Conservation (phyloP, 306 rosid species). For the Trichosanthes cucumerina region DNA sequence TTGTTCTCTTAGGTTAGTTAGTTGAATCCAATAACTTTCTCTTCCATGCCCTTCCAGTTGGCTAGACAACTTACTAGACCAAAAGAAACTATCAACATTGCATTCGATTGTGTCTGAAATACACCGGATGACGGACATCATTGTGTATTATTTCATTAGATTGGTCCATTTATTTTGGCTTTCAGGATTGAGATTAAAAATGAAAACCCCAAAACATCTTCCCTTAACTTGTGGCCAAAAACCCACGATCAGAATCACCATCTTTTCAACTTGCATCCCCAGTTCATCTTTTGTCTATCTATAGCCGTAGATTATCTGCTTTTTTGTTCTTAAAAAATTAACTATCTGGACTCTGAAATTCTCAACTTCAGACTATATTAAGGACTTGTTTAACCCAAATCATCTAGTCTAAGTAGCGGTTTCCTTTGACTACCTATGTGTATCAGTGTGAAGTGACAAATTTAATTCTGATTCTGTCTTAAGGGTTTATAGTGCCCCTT, state of each 20-base stretch:
- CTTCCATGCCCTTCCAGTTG: no score
- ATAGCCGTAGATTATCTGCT: neutral
- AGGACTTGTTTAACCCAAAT: neutral
- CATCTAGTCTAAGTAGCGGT: neutral
- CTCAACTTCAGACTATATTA: neutral
- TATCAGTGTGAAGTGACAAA: neutral
- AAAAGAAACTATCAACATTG: no score
- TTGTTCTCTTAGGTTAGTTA: no score
- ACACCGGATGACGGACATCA: no score
- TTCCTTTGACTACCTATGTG: neutral
- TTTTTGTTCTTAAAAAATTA: neutral
- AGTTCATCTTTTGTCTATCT: neutral
- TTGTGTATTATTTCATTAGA: no score
- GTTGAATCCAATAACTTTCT: no score
- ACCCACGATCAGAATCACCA: neutral
- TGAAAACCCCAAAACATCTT: neutral
- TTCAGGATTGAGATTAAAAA: no score
- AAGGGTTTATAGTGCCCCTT: neutral
- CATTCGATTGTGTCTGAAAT: no score
- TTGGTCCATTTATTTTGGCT: no score
- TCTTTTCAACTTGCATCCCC: neutral
- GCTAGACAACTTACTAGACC: no score
- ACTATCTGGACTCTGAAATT: neutral
- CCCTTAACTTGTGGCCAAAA: neutral
- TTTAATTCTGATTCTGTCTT: neutral